phyloP scores from a whole-genome alignment of 2,329 filamentous ascomycete species.

The Sclerotinia subarctica region DNA sequence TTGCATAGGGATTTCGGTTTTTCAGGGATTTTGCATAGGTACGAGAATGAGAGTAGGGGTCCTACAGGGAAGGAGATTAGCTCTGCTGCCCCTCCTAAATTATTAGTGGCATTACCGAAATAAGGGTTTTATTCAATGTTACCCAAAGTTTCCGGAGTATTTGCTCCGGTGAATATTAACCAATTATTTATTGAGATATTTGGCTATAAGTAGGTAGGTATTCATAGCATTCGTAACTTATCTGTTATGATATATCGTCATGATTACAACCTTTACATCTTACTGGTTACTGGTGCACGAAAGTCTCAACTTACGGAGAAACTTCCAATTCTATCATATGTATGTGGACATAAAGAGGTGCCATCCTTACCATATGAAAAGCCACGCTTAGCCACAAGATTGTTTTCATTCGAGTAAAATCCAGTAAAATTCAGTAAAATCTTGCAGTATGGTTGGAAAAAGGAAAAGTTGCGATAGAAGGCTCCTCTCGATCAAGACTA shows the following conservation, averaged over 20 bases:
- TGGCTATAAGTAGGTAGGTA: too few relatives aligned
- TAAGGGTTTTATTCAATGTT: background rate
- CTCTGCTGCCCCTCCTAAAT: background rate
- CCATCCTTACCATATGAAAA: background rate
- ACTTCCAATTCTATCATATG: too few relatives aligned
- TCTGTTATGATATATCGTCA: too few relatives aligned
- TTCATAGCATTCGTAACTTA: too few relatives aligned
- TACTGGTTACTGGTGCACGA: too few relatives aligned
- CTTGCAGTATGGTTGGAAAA: background rate
- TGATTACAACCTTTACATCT: too few relatives aligned
- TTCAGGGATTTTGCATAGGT: background rate
- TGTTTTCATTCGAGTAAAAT: background rate
- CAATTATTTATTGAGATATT: background rate
- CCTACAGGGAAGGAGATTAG: background rate
- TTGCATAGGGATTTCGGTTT: background rate
- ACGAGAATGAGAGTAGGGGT: background rate
- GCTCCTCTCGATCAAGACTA: background rate
- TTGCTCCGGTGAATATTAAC: slow-evolving; percentile 2
- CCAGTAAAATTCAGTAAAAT: background rate
- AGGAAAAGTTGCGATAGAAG: background rate
- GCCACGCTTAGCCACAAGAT: background rate
- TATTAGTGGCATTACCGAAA: background rate
- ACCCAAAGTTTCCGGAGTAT: background rate
- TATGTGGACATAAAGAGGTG: too few relatives aligned
- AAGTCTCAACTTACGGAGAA: too few relatives aligned